A percentile compares a stretch with the other conserved stretches of the same genome.
phyloP scores from a whole-genome alignment of 106 monocot genomes.

The Cymbidium sinense region DNA sequence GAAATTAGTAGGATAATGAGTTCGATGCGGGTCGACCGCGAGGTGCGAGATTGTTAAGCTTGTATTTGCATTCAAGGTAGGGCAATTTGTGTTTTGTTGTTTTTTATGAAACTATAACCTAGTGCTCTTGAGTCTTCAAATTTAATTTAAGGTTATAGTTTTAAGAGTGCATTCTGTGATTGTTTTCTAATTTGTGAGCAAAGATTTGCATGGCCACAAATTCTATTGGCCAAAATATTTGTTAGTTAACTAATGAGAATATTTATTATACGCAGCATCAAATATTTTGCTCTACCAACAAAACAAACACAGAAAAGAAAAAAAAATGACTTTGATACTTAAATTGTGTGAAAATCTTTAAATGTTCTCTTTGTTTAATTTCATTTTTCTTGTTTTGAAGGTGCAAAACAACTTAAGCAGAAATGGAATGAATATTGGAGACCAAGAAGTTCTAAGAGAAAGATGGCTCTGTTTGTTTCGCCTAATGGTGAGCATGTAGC shows the following conservation, averaged over 20 bases:
- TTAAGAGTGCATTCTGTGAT: not conserved
- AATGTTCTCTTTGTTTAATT: not conserved
- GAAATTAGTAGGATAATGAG: no score
- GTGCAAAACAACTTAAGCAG: slow-evolving; percentile 50
- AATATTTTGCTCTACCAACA: not conserved
- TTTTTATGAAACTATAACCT: no score
- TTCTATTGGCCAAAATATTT: not conserved
- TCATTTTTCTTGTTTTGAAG: slow-evolving; percentile 16
- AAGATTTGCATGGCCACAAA: not conserved
- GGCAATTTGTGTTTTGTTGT: not conserved
- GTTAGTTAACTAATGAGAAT: not conserved
- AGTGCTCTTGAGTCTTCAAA: no score
- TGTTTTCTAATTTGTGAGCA: not conserved
- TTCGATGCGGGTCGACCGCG: no score
- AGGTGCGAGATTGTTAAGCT: no score
- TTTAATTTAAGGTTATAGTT: no score
- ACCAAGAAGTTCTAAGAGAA: slow-evolving; percentile 23
- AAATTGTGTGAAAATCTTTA: not conserved
- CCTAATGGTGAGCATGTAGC: slow-evolving; percentile 53
- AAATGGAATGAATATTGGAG: slow-evolving; percentile 43
- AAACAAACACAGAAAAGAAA: not conserved
- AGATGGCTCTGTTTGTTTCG: slow-evolving; percentile 48
- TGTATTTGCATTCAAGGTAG: not conserved
- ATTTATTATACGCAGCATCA: not conserved
- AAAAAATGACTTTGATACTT: not conserved